These are phyloP conservation scores for Blastomyces percursus DNA, from an alignment of 2,329 filamentous ascomycete species.

Conservation along the genomic window DNA sequence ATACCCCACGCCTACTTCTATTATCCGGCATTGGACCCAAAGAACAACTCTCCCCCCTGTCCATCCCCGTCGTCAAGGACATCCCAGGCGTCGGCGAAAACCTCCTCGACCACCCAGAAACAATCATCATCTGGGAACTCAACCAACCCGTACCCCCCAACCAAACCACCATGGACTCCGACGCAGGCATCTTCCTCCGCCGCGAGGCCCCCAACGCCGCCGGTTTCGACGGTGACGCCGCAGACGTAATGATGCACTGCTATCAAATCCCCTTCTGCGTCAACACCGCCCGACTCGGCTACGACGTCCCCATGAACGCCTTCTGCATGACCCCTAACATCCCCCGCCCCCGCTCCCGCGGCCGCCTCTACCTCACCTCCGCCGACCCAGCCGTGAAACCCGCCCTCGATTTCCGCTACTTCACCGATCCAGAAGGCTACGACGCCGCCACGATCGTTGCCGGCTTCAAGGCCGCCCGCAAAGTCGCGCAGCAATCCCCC, in stretches of 20 bases:
- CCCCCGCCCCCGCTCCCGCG: constrained; percentile 66
- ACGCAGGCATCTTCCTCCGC: constrained; percentile 78
- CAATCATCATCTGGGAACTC: constrained; percentile 65
- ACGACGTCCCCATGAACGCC: constrained; percentile 58
- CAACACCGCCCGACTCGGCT: constrained; percentile 73
- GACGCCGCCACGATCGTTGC: constrained; percentile 71
- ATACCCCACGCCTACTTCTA: constrained; percentile 60
- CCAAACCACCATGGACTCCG: constrained; percentile 84
- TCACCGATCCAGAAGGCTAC: constrained; percentile 76
- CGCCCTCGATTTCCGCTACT: constrained; percentile 78
- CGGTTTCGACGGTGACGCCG: constrained; percentile 59
- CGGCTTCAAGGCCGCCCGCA: constrained; percentile 65
- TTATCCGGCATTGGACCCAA: constrained; percentile 44
- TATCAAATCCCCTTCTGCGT: constrained; percentile 89
- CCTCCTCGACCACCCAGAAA: constrained; percentile 54
- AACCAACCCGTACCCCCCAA: constrained; percentile 65
- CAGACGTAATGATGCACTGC: constrained; percentile 93
- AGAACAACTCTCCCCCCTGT: constrained; percentile 40
- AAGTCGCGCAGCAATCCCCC: constrained; percentile 61
- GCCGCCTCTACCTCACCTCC: constrained; percentile 66
- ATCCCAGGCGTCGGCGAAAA: constrained; percentile 55
- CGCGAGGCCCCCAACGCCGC: constrained; percentile 61
- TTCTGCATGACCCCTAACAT: constrained; percentile 95
- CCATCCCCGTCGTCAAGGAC: constrained; percentile 48
- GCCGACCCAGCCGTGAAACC: constrained; percentile 66